Evolutionary conservation across 2,329 filamentous ascomycete species (phyloP).

Genomic region (Erysiphe pulchra): DNA sequence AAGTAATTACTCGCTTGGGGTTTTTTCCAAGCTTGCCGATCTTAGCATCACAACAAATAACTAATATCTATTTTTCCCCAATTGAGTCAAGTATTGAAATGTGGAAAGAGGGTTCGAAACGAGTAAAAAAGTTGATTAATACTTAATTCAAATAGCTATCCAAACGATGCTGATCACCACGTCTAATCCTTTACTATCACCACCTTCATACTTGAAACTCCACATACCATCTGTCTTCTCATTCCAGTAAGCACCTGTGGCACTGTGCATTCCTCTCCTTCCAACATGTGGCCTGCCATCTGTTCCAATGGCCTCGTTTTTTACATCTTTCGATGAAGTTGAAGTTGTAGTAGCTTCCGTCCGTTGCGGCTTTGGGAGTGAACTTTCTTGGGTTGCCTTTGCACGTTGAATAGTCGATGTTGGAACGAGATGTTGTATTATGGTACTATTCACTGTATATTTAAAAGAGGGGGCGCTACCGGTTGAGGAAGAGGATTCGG

Average conservation of each 20-base stretch:
- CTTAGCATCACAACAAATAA: no score
- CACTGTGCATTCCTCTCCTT: conserved; percentile 72
- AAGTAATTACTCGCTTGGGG: no score
- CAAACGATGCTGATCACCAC: conserved; percentile 53
- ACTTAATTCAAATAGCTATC: conserved; percentile 20
- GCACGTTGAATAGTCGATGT: conserved; percentile 37
- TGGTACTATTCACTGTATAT: conserved; percentile 93
- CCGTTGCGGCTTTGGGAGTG: conserved; percentile 13
- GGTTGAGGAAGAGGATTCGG: conserved; percentile 35
- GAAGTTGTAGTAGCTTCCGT: neutral
- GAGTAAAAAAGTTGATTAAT: neutral
- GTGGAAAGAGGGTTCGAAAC: neutral
- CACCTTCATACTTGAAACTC: conserved; percentile 62
- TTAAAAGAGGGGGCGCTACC: conserved; percentile 47
- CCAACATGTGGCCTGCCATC: conserved; percentile 49
- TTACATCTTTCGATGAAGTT: conserved; percentile 14
- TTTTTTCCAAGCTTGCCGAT: no score
- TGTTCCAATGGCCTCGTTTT: conserved; percentile 21
- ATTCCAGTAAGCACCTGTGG: conserved; percentile 71
- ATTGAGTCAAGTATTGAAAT: no score
- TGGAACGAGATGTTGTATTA: conserved; percentile 74
- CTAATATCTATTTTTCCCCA: no score
- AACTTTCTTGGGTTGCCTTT: conserved; percentile 17
- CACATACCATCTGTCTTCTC: conserved; percentile 78
- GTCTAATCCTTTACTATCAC: conserved; percentile 39